These are phyloP conservation scores for Pleurotus salmoneostramineus DNA, from an alignment of 768 basidiomycete species.

Conservation along the genomic window DNA sequence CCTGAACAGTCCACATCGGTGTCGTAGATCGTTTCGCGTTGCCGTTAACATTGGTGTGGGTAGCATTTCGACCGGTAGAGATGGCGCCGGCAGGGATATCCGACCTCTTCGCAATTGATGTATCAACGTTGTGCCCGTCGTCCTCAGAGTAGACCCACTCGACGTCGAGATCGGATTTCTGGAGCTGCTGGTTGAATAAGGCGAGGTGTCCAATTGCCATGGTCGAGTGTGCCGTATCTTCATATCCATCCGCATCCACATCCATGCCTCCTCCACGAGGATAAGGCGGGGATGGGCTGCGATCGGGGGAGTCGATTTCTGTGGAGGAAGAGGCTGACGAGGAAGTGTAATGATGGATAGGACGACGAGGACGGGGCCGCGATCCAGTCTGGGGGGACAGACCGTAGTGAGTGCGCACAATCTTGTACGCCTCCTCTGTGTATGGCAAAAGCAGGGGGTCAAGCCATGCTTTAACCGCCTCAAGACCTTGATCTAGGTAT, in stretches of 20 bases:
- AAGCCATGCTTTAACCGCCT: slow-evolving; percentile 56
- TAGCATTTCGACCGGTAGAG: not conserved
- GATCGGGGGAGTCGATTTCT: slow-evolving; percentile 10
- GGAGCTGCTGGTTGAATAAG: slow-evolving; percentile 75
- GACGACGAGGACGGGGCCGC: slow-evolving; percentile 18
- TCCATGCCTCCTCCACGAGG: not conserved
- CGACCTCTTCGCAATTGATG: slow-evolving; percentile 1
- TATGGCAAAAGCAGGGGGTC: slow-evolving; percentile 61
- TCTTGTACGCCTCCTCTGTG: slow-evolving; percentile 52
- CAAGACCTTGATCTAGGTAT: slow-evolving; percentile 65
- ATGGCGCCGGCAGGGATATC: not conserved
- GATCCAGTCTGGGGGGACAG: slow-evolving; percentile 38
- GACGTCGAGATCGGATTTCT: slow-evolving; percentile 50
- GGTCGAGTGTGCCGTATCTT: slow-evolving; percentile 11
- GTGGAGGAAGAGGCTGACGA: slow-evolving; percentile 5
- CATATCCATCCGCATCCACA: not conserved
- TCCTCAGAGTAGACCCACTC: slow-evolving; percentile 69
- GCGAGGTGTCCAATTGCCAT: slow-evolving; percentile 62
- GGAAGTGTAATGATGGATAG: slow-evolving; percentile 17
- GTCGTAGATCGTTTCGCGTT: slow-evolving; percentile 48
- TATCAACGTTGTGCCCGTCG: slow-evolving; percentile 3
- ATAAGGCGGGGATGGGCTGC: slow-evolving; percentile 4
- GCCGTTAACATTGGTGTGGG: not conserved
- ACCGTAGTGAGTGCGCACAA: slow-evolving; percentile 65
- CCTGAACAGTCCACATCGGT: slow-evolving; percentile 70